A percentile compares a stretch with the other conserved stretches of the same genome.
Conservation (phyloP, 257 asterid genomes). For the Verbascum thapsus region DNA sequence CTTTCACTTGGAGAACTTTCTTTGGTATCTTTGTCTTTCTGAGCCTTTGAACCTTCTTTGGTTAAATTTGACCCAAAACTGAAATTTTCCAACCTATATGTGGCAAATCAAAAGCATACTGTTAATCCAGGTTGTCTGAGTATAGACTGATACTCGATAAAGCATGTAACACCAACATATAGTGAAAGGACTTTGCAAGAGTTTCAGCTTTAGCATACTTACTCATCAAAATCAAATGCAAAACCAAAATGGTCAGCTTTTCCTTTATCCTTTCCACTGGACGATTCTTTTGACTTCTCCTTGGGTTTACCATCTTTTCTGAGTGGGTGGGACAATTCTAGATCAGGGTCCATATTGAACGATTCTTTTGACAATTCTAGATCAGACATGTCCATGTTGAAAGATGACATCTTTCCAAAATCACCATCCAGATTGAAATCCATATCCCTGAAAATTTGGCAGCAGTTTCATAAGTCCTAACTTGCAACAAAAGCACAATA, state of each 20-base stretch:
- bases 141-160: constrained; percentile 13
- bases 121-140: constrained; percentile 5
- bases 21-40: constrained; percentile 35
- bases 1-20: constrained; percentile 33
- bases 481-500: constrained; percentile 6
- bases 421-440: constrained; percentile 82
- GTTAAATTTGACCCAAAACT: constrained; percentile 49
- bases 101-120: too few species aligned
- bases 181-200: constrained; percentile 11
- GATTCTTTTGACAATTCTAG: constrained; percentile 75
- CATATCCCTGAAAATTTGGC: constrained; percentile 64
- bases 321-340: too few species aligned
- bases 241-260: constrained; percentile 62
- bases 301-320: constrained; percentile 55
- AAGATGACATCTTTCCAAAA: constrained; percentile 78
- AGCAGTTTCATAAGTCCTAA: constrained; percentile 32
- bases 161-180: constrained; percentile 18
- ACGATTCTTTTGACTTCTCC: constrained; percentile 54
- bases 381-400: constrained; percentile 80
- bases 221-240: constrained; percentile 84
- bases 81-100: constrained; percentile 67
- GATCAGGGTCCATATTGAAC: too few species aligned
- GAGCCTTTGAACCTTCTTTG: constrained; percentile 45
- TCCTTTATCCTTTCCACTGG: constrained; percentile 51
- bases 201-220: constrained; percentile 36